Evolutionary conservation across 108 stramenopile genomes (phyloP), one percentile per base, ranked within the genome.

Genomic region (Schizochytrium sp.): DNA sequence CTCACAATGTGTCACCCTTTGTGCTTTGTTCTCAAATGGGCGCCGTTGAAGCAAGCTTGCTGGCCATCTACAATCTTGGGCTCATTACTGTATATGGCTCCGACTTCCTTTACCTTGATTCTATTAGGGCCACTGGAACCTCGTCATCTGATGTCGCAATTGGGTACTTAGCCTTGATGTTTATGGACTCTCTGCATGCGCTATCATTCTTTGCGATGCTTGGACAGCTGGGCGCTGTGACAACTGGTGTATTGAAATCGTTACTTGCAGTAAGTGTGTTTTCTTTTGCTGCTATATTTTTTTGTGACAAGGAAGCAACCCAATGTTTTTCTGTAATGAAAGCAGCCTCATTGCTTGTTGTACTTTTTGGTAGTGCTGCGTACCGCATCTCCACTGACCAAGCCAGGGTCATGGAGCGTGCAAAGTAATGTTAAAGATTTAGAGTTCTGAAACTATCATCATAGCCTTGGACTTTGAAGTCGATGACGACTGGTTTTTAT

Each of bases 191-290:
- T 5, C 47, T 83, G 5, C 76, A 83, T 2, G 19, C 76, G 76
- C 76, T 83, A 5, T 49, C 76, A 12, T 83, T 83, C 53, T 83
- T 83, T 83, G 76, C 76, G 28, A 83, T 83, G 76, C 76, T 83
- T 40, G 76, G 76, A 47, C 76, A 83, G 76, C 76, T 83, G 7
- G 76, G 76, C 50, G 76, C 76, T 53, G 76, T 83, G 50, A 55
- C 76, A 13, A 83, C 76, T 5, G 76, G 76, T 7, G 76, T 83
- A 5, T 53, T 83, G 28, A 83, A 83, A 53, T 55, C 50, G 50
- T 38, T 83, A 40, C 76, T 83, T 7, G 76, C 76, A 8, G 76
- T 83, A n/a, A 55, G 50, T 28, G 76, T 83, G 5, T 83, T 83
- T 53, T 40, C 47, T 2, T 83, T 83, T 42, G 76, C 76, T 5